Evolutionary conservation across 2,329 filamentous ascomycete genomes (phyloP), one percentile per base, ranked within the genome.

Genomic region (Gnomoniopsis sp.): DNA sequence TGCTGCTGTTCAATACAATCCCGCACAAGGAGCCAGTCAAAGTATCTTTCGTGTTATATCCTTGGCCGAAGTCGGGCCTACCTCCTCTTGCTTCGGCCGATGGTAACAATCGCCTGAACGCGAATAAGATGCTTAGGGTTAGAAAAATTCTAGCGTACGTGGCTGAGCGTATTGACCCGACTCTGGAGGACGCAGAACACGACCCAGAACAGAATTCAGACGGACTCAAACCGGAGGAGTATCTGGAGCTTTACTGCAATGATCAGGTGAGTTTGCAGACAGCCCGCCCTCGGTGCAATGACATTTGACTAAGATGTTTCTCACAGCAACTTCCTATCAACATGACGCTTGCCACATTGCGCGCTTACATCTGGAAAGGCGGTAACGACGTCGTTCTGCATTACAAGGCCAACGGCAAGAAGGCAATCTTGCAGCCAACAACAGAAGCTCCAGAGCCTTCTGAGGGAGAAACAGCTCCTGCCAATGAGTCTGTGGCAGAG

Each of bases 121-220:
- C 95, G 12, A 99, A 98, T 70, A 86, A 93, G 57, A 98, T 99
- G 95, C 80, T 99, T 53, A 85, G 95, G 49, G 91, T 96, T 3
- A 93, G 91, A 76, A 99, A 99, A 79, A 95, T 99, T 22, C 76
- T 98, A 59, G 86, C 87, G 0, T 99, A 99, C 68, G 86, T 99
- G 19, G 91, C 92, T 1, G 95, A 99, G 73, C 84, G 93, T 56
- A 93, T 99, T 59, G 93, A 98, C 66, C 81, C 85, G 8, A 59
- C 56, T 11, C 34, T 56, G 41, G 59, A 55, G 48, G 52, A 56
- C 15, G 80, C 62, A 1, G 80, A 3, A 43, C 73, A 81, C n/a
- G 77, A 82, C 0, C 80, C 86, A 52, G 80, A 86, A 54, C 76
- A 80, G 3, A 83, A 87, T 52, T 76, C 81, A 11, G 77, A 85